Base-by-base conservation (phyloP, 2,329 filamentous ascomycete genomes). In the Beauveria scarabaeidicola region DNA sequence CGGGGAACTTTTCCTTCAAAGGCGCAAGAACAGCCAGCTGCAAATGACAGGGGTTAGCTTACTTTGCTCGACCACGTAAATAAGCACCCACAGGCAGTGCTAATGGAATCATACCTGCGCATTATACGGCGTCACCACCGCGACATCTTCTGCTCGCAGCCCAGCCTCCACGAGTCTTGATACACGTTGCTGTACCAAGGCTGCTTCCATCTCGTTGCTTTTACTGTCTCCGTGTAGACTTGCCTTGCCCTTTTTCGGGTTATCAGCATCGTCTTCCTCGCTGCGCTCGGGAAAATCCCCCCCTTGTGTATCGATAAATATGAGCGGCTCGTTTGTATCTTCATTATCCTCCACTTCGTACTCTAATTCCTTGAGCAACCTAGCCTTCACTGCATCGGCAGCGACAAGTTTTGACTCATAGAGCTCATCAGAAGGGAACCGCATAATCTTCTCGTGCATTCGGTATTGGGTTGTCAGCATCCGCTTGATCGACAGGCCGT, bases 391-490 rank as follows among this genome's bases (percentile, higher is more conserved):
- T 0, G 79, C 78, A 5, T 93, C 89, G 1, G 89, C 91, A 0
- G 94, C 93, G 3, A 92, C 76, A 1, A 99, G 82, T 67, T 87
- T 87, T 2, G 83, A 84, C 62, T 90, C 90, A 74, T 99, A 99
- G 11, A 97, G 79, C 69, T 93, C 87, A 63, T 89, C 82, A 0
- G 93, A 97, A 0, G 94, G 93, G 68, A 97, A 99, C 7, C 85
- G 82, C 92, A 97, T 97, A 67, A 99, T 97, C 58, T 80, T 85
- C 69, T 96, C 88, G 70, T 99, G 91, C 94, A 99, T 99, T 41
- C 94, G 91, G 72, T 99, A 99, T 75, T 99, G 94, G 5, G 89
- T 96, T 4, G 91, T 97, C 25, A 99, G 83, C 90, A 97, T 96
- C 55, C 89, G 81, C 76, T 97, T 97, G 75, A 99, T 91, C 5